phyloP scores from a whole-genome alignment of 1,284 basidiomycete genomes.

The Leccinum fallax region DNA sequence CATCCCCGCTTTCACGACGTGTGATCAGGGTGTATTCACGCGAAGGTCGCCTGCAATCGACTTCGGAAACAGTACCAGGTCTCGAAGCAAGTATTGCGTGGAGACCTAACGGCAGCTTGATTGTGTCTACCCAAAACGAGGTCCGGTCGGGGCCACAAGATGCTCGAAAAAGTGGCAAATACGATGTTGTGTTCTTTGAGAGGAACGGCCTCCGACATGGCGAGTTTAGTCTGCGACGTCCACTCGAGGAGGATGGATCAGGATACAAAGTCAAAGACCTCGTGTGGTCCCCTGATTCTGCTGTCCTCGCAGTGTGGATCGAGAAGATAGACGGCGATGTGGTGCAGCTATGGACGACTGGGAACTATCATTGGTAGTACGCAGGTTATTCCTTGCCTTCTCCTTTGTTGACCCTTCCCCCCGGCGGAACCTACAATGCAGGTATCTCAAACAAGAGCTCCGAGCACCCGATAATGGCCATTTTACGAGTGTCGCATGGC shows the following conservation, averaged over 20 bases:
- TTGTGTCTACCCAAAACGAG: slow-evolving; percentile 84
- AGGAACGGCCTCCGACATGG: slow-evolving; percentile 92
- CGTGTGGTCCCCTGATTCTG: slow-evolving; percentile 89
- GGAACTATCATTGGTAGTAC: slow-evolving; percentile 93
- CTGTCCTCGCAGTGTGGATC: slow-evolving; percentile 85
- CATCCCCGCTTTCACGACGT: slow-evolving; percentile 43
- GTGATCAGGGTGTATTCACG: slow-evolving; percentile 82
- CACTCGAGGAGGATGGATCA: slow-evolving; percentile 44
- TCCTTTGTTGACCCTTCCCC: slow-evolving; percentile 4
- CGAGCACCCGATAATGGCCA: slow-evolving; percentile 50
- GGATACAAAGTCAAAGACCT: slow-evolving; percentile 77
- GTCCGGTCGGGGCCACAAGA: slow-evolving; percentile 69
- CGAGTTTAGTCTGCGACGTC: slow-evolving; percentile 76
- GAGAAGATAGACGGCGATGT: slow-evolving; percentile 68
- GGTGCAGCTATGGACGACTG: slow-evolving; percentile 95
- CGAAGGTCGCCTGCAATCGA: slow-evolving; percentile 80
- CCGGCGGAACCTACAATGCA: slow-evolving; percentile 31
- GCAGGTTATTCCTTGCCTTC: background rate
- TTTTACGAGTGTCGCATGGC: slow-evolving; percentile 81
- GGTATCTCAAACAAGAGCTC: slow-evolving; percentile 92
- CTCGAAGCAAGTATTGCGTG: slow-evolving; percentile 84
- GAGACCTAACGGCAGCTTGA: slow-evolving; percentile 88
- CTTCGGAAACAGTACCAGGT: slow-evolving; percentile 82
- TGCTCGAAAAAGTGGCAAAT: slow-evolving; percentile 65
- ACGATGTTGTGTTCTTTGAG: slow-evolving; percentile 95